Percentiles rank a stretch among this genome's conserved stretches.
phyloP scores from a whole-genome alignment of 208 protist species.

The Crithidia thermophila region DNA sequence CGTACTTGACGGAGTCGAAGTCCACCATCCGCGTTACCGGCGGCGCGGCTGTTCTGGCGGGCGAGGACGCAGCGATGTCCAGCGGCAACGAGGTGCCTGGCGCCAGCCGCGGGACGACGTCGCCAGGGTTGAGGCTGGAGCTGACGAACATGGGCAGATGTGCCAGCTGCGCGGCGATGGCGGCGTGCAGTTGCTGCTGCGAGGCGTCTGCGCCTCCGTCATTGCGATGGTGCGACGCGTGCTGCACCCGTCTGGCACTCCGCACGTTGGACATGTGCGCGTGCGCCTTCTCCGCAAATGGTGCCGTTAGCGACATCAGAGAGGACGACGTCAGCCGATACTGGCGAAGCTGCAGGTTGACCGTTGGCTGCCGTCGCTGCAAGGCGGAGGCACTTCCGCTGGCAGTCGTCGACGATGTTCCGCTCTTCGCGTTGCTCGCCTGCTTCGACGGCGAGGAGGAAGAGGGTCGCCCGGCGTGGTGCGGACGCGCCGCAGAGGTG shows the following conservation, averaged over 20 bases:
- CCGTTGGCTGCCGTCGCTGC: slow-evolving; percentile 8
- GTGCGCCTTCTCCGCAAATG: background rate
- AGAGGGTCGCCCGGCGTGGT: background rate
- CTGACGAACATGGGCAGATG: background rate
- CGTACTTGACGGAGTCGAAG: slow-evolving; percentile 23
- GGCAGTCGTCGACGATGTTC: background rate
- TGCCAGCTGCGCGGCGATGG: slow-evolving; percentile 11
- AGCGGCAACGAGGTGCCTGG: background rate
- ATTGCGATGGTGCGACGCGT: background rate
- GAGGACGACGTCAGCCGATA: slow-evolving; percentile 11
- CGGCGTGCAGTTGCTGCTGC: background rate
- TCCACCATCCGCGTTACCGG: background rate
- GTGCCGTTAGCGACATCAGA: background rate
- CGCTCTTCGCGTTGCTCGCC: background rate
- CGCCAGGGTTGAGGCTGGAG: background rate
- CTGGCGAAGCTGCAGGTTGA: slow-evolving; percentile 23
- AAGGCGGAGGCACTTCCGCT: too few species aligned
- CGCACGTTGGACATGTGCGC: background rate
- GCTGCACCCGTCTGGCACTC: background rate
- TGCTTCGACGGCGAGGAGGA: background rate
- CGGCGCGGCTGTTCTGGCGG: background rate
- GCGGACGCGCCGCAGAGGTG: background rate
- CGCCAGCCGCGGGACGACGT: background rate
- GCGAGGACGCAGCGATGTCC: background rate
- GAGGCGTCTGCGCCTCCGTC: too few species aligned